A percentile compares a stretch with the other conserved stretches of the same genome.
Evolutionary conservation across 2,329 filamentous ascomycete species (phyloP).

Genomic region (Phialophora expanda): DNA sequence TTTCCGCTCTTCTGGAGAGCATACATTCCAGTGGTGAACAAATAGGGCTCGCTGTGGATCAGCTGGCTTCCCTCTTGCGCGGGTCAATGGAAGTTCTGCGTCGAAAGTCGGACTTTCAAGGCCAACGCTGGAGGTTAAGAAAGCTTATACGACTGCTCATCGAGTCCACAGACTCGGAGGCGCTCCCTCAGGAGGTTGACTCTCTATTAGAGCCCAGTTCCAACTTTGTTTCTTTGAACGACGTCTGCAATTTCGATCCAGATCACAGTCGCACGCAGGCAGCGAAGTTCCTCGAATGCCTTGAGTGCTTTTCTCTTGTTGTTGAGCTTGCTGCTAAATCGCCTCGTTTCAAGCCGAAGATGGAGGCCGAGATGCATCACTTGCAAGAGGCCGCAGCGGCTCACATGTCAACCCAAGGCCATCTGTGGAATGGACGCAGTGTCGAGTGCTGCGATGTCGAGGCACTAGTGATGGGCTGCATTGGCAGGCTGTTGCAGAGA

Average conservation of each 20-base stretch:
- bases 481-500: constrained; percentile 27
- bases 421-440: constrained; percentile 26
- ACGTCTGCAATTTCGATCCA: not conserved
- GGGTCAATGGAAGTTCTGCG: constrained; percentile 22
- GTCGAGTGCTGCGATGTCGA: constrained; percentile 9
- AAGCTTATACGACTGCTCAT: constrained; percentile 26
- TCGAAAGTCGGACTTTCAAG: constrained; percentile 35
- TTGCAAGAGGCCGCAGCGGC: not conserved
- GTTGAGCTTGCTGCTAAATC: constrained; percentile 18
- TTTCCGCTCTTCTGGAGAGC: constrained; percentile 25
- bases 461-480: constrained; percentile 26
- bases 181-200: constrained; percentile 1
- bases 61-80: constrained; percentile 14
- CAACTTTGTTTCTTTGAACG: constrained; percentile 25
- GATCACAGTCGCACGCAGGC: constrained; percentile 1
- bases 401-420: constrained; percentile 7
- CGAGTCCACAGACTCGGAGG: not conserved
- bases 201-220: constrained; percentile 4
- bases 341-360: not conserved
- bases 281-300: constrained; percentile 26
- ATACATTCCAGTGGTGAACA: not conserved
- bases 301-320: constrained; percentile 28
- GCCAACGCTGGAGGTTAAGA: constrained; percentile 38
- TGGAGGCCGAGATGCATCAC: constrained; percentile 21
- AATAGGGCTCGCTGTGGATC: constrained; percentile 1